Base-by-base conservation (phyloP, 1,284 basidiomycete species). In the Xanthoconium separans region DNA sequence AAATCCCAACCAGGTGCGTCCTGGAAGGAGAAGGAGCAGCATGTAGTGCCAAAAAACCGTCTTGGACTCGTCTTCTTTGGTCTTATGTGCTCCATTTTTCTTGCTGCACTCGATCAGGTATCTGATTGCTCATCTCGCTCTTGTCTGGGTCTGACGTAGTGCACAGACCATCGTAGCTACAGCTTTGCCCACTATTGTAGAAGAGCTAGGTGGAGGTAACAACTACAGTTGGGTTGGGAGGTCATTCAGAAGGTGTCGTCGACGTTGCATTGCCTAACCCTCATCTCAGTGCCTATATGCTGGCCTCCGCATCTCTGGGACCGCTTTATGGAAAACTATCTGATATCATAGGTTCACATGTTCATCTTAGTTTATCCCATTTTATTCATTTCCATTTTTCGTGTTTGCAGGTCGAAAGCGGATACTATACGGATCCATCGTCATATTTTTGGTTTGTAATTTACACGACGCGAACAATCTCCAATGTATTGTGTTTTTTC, bases 241-340 rank as follows among this genome's bases (percentile, higher is more conserved):
- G 87, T 85, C 2, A 22, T 22, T 22, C 22, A 22, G 22, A 22
- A 22, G 22, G 22, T 4, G 22, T 22, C 22, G 22, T 22, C 22
- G 22, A 22, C 4, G 22, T 22, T 22, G 22, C 22, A 22, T 22
- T 22, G 22, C 22, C 22, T 22, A 22, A 22, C 22, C 22, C 22
- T 22, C 22, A 22, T 22, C 4, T 22, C 44, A 87, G 86, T 61
- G 82, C 89, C 33, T 93, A 92, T 65, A 73, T 93, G n/a, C 79
- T 92, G 13, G 79, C 84, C 2, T 80, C 84, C 1, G 83, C 84
- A 20, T 79, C 83, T 3, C 73, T 89, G 15, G 77, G 83, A 0
- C 87, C 89, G 0, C 62, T 90, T 3, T 91, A 90, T 58, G 90
- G 90, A 10, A 92, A 91, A 61, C 68, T 91, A 2, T 87, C 86